phyloP scores from a whole-genome alignment of 2,329 filamentous ascomycete species.

The Blastomyces gilchristii region DNA sequence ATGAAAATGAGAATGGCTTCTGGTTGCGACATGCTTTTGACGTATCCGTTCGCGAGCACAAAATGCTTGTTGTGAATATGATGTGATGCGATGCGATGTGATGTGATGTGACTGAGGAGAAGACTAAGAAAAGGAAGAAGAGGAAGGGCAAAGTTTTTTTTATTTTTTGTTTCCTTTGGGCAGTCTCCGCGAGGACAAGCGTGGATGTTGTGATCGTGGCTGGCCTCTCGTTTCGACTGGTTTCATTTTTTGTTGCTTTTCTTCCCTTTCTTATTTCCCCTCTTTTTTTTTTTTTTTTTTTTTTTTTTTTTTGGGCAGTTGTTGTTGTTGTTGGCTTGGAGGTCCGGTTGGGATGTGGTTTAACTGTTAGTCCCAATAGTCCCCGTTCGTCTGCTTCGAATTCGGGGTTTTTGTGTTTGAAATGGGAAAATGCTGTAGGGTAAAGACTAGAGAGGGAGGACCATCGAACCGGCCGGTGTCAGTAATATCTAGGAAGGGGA shows the following conservation, averaged over 20 bases:
- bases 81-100: background rate
- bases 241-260: conserved; percentile 14
- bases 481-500: background rate
- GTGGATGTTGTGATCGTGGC: conserved; percentile 64
- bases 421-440: no score
- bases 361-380: background rate
- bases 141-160: background rate
- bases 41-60: conserved; percentile 23
- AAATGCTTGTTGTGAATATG: background rate
- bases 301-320: no score
- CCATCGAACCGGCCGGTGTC: background rate
- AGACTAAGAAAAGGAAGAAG: background rate
- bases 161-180: no score
- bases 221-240: conserved; percentile 19
- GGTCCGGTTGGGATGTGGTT: background rate
- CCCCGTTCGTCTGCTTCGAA: no score
- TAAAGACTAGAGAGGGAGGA: no score
- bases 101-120: conserved; percentile 26
- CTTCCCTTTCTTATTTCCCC: conserved; percentile 2
- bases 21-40: background rate
- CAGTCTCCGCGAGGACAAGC: conserved; percentile 28
- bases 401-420: no score
- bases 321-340: background rate
- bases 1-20: conserved; percentile 2
- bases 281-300: background rate